Evolutionary conservation across 75 land plant species (phyloP), one percentile per base, ranked within the genome.

Genomic region (Azolla pinnata): DNA sequence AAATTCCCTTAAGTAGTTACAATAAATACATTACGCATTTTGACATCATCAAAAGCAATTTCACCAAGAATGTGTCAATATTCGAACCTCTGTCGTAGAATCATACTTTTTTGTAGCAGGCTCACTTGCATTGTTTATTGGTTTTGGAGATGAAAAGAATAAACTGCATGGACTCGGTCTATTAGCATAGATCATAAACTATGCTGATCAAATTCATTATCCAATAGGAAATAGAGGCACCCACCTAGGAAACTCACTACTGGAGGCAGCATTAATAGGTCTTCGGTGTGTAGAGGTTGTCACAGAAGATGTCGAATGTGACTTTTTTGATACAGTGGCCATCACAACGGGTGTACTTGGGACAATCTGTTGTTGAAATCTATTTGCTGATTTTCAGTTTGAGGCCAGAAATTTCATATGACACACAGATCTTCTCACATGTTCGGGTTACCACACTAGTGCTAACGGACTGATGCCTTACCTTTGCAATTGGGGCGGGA

Each of bases 1-100:
- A 72, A 29, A 84, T 56, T 50, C 97, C 97, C 97, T 90, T 52
- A 31, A n/a, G n/a, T n/a, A n/a, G n/a, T n/a, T n/a, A n/a, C n/a
- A n/a, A n/a, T n/a, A n/a, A n/a, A n/a, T n/a, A n/a, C n/a, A n/a
- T n/a, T n/a, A n/a, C n/a, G n/a, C n/a, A n/a, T n/a, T n/a, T n/a
- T 27, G 16, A 51, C 18, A 32, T 38, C 51, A 18, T 25, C 32
- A 29, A 54, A 61, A 56, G 4, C 18, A 48, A 20, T 27, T 16
- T 62, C 26, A 61, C 54, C 27, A 50, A 59, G n/a, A 56, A 30
- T 56, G 42, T 29, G 25, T 21, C 20, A 50, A 29, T 29, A n/a
- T 44, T 29, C 46, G 34, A 29, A 87, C 97, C 93, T 91, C 97
- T 34, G 93, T 93, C 59, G 42, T 84, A 23, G 60, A 69, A 51